Percentiles rank a stretch among this genome's conserved stretches.
phyloP scores from a whole-genome alignment of 1,139 yeast species.

The Ashbya aceris region DNA sequence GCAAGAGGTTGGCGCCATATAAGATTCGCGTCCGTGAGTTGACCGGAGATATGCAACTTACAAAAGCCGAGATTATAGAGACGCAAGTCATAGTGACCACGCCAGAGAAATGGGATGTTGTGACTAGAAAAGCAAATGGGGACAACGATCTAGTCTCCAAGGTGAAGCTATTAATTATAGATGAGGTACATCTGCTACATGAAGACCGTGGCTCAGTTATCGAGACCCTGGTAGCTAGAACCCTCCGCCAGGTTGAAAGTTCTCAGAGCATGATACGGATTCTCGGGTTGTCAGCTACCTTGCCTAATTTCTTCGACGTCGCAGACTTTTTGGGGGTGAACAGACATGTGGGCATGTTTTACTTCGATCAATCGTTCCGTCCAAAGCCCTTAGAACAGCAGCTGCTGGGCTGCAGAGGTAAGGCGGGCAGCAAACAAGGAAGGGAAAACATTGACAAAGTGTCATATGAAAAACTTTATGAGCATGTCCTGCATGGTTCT shows the following conservation, averaged over 20 bases:
- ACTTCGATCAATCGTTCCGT: conserved; percentile 84
- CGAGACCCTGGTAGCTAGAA: conserved; percentile 91
- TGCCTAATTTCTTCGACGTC: conserved; percentile 89
- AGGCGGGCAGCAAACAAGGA: conserved; percentile 64
- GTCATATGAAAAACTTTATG: conserved; percentile 66
- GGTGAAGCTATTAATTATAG: conserved; percentile 78
- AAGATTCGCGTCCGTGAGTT: conserved; percentile 82
- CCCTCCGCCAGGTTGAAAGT: conserved; percentile 87
- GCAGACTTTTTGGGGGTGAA: conserved; percentile 93
- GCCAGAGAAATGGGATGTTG: conserved; percentile 99
- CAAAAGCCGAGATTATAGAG: conserved; percentile 67
- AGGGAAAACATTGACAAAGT: conserved; percentile 69
- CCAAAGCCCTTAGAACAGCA: conserved; percentile 92
- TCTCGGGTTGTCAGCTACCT: conserved; percentile 93
- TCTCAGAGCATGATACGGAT: conserved; percentile 91
- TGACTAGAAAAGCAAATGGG: conserved; percentile 74
- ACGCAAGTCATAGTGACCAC: conserved; percentile 94
- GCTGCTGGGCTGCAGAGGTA: conserved; percentile 79
- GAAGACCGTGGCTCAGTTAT: conserved; percentile 98
- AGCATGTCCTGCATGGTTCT: conserved; percentile 57
- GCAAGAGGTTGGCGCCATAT: conserved; percentile 69
- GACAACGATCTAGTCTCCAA: conserved; percentile 81
- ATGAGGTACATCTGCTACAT: conserved; percentile 91
- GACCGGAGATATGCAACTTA: conserved; percentile 95
- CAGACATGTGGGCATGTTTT: conserved; percentile 82